Evolutionary conservation across 805 yeast genomes (phyloP).

Genomic region (Ogataea henricii): DNA sequence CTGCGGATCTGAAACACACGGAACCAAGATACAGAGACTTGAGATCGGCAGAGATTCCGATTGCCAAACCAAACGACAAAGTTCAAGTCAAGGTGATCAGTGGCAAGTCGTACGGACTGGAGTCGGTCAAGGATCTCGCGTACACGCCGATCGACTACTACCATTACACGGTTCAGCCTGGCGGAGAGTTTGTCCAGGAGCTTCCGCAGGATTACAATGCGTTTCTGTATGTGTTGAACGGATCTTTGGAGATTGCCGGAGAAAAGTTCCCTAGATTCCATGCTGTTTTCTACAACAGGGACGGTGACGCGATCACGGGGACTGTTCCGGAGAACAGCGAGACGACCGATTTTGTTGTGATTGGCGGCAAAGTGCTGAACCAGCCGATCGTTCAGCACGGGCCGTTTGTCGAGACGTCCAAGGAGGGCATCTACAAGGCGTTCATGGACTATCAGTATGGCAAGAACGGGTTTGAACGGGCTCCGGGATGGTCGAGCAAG

Average conservation of each 20-base stretch:
- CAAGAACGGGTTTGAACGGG: slow-evolving; percentile 68
- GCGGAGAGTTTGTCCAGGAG: slow-evolving; percentile 61
- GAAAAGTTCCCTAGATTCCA: slow-evolving; percentile 46
- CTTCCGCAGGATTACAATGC: slow-evolving; percentile 64
- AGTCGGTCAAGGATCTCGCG: slow-evolving; percentile 71
- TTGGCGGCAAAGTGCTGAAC: slow-evolving; percentile 74
- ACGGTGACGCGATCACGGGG: slow-evolving; percentile 65
- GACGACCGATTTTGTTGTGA: slow-evolving; percentile 63
- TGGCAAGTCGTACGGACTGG: slow-evolving; percentile 76
- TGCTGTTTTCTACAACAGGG: slow-evolving; percentile 64
- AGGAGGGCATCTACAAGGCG: slow-evolving; percentile 66
- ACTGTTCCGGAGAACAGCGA: slow-evolving; percentile 46
- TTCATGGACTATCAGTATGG: slow-evolving; percentile 71
- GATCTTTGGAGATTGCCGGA: slow-evolving; percentile 52
- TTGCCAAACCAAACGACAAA: slow-evolving; percentile 63
- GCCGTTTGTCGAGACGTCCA: slow-evolving; percentile 81
- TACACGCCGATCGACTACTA: slow-evolving; percentile 80
- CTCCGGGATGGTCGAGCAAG: slow-evolving; percentile 57
- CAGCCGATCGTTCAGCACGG: slow-evolving; percentile 86
- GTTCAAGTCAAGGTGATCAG: slow-evolving; percentile 71
- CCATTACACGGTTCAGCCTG: slow-evolving; percentile 63
- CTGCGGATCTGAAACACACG: slow-evolving; percentile 58
- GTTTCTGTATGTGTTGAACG: slow-evolving; percentile 68
- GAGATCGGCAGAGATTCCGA: slow-evolving; percentile 68
- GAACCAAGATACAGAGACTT: slow-evolving; percentile 81